Evolutionary conservation across 1,284 basidiomycete genomes (phyloP), one percentile per base, ranked within the genome.

Genomic region (Tilletia caries): DNA sequence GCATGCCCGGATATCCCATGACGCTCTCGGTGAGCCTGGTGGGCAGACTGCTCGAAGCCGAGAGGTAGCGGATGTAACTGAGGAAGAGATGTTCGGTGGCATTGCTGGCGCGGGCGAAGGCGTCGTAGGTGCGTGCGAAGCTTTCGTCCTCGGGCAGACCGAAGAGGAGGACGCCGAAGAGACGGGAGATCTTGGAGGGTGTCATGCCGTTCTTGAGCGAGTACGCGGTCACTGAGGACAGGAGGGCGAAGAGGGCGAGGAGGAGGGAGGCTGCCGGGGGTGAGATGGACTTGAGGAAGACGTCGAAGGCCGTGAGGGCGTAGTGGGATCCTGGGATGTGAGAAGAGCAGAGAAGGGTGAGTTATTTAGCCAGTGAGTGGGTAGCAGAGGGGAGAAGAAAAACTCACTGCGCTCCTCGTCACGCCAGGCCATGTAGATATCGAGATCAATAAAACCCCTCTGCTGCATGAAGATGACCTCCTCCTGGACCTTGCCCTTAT

Each of bases 121-220:
- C 76, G 41, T 78, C 75, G 67, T 83, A 83, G 29, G 81, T 83
- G 6, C 77, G 69, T 1, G 72, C 74, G 58, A 83, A 83, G 10
- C 76, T 75, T 48, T 81, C 81, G 68, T 83, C 81, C 48, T 83
- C 81, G 0, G 81, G 81, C 54, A 82, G 65, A 2, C 81, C 81
- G 58, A 83, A 83, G 34, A 83, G 68, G 54, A 81, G 65, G 29
- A 71, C 62, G 12, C 81, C 80, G 64, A 83, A 80, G 58, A 75
- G 70, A 60, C 79, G 78, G 58, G 70, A 69, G 3, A 83, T 69
- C 68, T 73, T 72, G 29, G 75, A 75, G 4, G 81, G 80, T 65
- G 79, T 78, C 80, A 82, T 83, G 58, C 79, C 80, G 68, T 82
- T 83, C 74, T 78, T 79, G 70, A 75, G 68, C 68, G 76, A 80